Conservation (phyloP, 441 rosid species). For the Codiaeum variegatum region DNA sequence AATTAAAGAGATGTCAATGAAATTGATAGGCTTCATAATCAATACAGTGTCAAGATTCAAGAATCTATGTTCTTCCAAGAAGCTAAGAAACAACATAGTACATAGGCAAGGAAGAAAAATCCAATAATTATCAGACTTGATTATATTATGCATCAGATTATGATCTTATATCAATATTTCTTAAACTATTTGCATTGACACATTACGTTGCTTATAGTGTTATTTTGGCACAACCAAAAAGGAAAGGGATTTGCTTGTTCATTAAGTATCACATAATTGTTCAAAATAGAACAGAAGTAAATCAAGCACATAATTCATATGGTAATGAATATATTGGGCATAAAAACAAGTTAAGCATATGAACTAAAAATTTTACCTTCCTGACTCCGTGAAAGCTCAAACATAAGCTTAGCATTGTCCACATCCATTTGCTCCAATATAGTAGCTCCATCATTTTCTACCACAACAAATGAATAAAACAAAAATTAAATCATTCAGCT, state of each 20-base stretch:
- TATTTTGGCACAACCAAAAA: background rate
- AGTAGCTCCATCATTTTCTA: slow-evolving; percentile 97
- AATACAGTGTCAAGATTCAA: background rate
- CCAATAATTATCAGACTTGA: background rate
- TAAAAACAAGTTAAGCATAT: background rate
- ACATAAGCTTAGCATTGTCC: slow-evolving; percentile 93
- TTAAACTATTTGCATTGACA: background rate
- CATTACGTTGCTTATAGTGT: background rate
- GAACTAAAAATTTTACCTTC: slow-evolving; percentile 15
- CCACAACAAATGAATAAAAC: slow-evolving; percentile 1
- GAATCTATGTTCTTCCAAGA: background rate
- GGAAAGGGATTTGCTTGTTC: background rate
- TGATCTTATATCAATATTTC: background rate
- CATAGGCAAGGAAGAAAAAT: background rate
- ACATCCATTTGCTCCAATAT: slow-evolving; percentile 99
- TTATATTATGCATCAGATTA: background rate
- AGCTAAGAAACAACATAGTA: background rate
- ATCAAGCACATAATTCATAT: background rate
- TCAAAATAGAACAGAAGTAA: background rate
- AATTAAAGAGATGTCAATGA: background rate
- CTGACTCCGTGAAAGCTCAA: slow-evolving; percentile 91
- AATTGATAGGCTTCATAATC: background rate
- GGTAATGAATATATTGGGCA: background rate
- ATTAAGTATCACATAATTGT: background rate
- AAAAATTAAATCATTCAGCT: background rate